Evolutionary conservation across 2,329 filamentous ascomycete genomes (phyloP), one percentile per base, ranked within the genome.

Genomic region (Trichoderma sp.): DNA sequence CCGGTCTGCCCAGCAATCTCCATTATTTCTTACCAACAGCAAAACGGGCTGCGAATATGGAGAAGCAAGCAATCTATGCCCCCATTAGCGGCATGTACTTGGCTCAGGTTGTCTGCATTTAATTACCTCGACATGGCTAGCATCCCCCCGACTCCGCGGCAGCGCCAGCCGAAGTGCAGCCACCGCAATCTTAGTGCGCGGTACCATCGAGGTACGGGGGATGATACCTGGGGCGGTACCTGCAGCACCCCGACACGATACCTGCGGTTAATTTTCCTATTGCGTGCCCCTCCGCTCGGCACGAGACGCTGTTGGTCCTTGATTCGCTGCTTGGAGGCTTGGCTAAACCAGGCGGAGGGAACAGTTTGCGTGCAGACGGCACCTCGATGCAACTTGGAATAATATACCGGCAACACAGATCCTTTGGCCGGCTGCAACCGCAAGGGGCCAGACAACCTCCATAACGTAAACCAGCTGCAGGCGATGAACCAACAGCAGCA

Each of bases 241-340:
- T 31, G 27, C 56, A 53, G 33, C 31, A 29, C 16, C 67, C 27
- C 33, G 56, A 24, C 16, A 6, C 16, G 5, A 21, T 21, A 53
- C 66, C 38, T 41, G 38, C 59, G 65, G 59, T 41, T 64, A 38
- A 59, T 59, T 38, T 63, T 64, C 67, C 74, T 64, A 64, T 75
- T 75, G 74, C 59, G 67, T 72, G 67, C 53, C 38, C 35, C 74
- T 66, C 63, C 38, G 59, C 14, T 72, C 66, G 64, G 35, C 60
- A 27, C n/a, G 27, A 33, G 21, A 41, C 27, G 29, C 38, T 29
- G 18, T 14, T 29, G 45, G 29, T n/a, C 18, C 16, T 31, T 63
- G 60, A 63, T 63, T 63, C 29, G 60, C 31, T 21, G 60, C 16
- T 33, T 21, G 31, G 4, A 18, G 29, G 29, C 18, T n/a, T 21